Percentiles rank a stretch among this genome's conserved stretches.
phyloP scores from a whole-genome alignment of 2,329 filamentous ascomycete species.

The Trichophaea hybrida region DNA sequence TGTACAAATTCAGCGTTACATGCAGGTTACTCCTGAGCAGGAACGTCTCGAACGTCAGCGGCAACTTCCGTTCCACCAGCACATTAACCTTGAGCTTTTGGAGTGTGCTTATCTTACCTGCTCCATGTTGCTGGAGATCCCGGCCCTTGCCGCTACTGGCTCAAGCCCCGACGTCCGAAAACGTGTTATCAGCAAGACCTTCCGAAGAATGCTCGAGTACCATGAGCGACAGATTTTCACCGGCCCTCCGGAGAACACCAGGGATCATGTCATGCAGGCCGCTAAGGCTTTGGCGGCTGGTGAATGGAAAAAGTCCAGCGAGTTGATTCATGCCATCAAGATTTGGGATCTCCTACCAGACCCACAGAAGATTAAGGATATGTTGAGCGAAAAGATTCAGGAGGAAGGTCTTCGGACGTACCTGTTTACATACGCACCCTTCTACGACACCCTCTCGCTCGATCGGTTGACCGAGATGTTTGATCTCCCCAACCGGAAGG shows the following conservation, averaged over 20 bases:
- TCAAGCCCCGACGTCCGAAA: conserved; percentile 95
- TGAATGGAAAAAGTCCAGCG: conserved; percentile 94
- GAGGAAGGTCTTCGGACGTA: conserved; percentile 96
- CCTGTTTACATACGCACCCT: conserved; percentile 97
- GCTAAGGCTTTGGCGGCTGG: conserved; percentile 92
- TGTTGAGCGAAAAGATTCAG: conserved; percentile 97
- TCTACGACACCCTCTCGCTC: conserved; percentile 91
- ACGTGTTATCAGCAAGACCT: conserved; percentile 97
- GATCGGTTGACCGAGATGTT: conserved; percentile 84
- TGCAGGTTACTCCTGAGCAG: conserved; percentile 90
- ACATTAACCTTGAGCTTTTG: conserved; percentile 96
- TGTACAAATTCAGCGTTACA: conserved; percentile 95
- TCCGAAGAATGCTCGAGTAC: conserved; percentile 97
- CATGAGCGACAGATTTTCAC: conserved; percentile 99
- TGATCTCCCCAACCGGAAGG: conserved; percentile 80
- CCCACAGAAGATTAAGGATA: conserved; percentile 81
- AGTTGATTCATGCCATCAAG: conserved; percentile 95
- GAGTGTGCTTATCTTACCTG: conserved; percentile 98
- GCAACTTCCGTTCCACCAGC: conserved; percentile 98
- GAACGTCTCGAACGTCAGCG: conserved; percentile 93
- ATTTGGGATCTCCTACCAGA: conserved; percentile 98
- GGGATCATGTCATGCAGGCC: conserved; percentile 97
- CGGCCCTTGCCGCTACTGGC: conserved; percentile 87
- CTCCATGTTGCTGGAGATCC: conserved; percentile 98
- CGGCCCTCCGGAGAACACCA: conserved; percentile 93